phyloP scores from a whole-genome alignment of 371 early-diverging fungal genomes.

The Mortierella sp. region DNA sequence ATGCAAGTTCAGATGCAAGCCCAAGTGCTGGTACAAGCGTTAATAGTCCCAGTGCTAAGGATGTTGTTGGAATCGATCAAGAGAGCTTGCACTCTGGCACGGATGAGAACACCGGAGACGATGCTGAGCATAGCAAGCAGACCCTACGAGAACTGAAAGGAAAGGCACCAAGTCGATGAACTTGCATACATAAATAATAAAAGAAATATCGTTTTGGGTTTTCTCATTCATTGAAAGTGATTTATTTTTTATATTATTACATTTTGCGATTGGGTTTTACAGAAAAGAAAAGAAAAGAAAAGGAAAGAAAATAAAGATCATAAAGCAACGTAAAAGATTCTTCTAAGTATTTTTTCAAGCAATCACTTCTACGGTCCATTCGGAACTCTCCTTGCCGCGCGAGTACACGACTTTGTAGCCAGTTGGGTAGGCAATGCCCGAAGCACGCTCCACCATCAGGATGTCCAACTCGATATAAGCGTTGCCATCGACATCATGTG shows the following conservation, averaged over 20 bases:
- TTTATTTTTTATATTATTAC: too few relatives aligned
- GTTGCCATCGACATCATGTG: slow-evolving; percentile 21
- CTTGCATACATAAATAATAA: background rate
- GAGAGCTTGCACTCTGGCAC: background rate
- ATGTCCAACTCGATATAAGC: slow-evolving; percentile 25
- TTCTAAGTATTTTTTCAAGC: background rate
- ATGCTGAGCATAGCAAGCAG: background rate
- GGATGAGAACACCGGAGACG: background rate
- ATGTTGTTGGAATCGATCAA: background rate
- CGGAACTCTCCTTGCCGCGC: slow-evolving; percentile 12
- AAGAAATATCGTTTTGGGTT: too few relatives aligned
- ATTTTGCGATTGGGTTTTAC: too few relatives aligned
- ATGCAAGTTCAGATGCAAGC: background rate
- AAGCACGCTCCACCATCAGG: slow-evolving; percentile 32
- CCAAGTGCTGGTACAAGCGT: background rate
- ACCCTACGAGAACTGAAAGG: slow-evolving; percentile 2
- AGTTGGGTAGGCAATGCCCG: slow-evolving; percentile 35
- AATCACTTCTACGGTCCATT: slow-evolving; percentile 27
- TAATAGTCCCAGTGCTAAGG: background rate
- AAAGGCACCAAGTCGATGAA: slow-evolving; percentile 9
- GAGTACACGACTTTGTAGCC: slow-evolving; percentile 32
- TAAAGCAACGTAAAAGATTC: background rate
- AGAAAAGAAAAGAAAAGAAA: too few relatives aligned
- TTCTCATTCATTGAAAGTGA: too few relatives aligned
- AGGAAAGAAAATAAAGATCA: background rate